Evolutionary conservation across 2,329 filamentous ascomycete species (phyloP).

Genomic region (Apiospora rasikravindrae): DNA sequence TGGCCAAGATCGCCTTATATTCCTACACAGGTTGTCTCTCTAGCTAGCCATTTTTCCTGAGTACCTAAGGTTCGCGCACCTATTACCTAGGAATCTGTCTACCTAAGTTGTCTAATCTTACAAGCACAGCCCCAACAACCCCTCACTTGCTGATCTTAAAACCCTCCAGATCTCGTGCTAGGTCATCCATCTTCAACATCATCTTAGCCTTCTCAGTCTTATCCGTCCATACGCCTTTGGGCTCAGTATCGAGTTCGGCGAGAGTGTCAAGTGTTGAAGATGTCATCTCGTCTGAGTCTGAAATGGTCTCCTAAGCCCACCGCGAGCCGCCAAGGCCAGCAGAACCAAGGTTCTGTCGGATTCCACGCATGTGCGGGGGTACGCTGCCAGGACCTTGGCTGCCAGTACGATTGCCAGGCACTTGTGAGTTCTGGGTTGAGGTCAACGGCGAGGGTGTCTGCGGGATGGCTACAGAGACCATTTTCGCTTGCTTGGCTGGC

Average conservation of each 20-base stretch:
- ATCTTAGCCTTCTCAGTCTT: neutral
- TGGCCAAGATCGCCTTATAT: neutral
- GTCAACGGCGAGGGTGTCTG: neutral
- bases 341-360: conserved; percentile 3
- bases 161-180: conserved; percentile 1
- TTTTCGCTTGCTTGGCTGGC: neutral
- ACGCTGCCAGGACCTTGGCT: neutral
- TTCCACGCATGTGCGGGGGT: neutral
- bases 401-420: conserved; percentile 2
- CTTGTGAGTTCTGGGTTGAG: neutral
- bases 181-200: neutral
- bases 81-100: neutral
- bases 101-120: neutral
- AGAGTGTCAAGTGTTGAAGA: neutral
- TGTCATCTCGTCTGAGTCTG: neutral
- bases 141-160: neutral
- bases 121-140: neutral
- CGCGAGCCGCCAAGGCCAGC: neutral
- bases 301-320: conserved; percentile 9
- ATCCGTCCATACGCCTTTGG: neutral
- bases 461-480: neutral
- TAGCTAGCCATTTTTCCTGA: neutral
- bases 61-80: neutral
- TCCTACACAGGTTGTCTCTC: neutral
- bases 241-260: neutral